Percentiles rank a stretch among this genome's conserved stretches.
Evolutionary conservation across 768 basidiomycete genomes (phyloP).

Genomic region (Auricularia sp.): DNA sequence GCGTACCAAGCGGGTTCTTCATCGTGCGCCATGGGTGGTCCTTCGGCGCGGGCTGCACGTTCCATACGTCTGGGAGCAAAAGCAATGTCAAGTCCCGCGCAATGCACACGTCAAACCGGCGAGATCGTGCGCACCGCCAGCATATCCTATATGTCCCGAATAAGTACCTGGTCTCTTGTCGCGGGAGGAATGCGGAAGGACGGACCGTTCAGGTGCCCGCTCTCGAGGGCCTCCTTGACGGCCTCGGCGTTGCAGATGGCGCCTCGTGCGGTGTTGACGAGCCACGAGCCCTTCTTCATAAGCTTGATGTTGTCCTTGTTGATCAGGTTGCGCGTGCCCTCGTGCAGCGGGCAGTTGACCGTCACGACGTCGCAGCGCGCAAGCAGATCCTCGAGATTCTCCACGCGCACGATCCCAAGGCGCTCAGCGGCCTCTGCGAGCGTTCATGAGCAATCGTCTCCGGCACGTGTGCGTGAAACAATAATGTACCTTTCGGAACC

Average conservation of each 20-base stretch:
- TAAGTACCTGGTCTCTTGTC: neutral
- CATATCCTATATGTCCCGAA: neutral
- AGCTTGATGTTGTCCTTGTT: conserved; percentile 44
- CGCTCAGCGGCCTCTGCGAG: conserved; percentile 49
- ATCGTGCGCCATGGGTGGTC: conserved; percentile 80
- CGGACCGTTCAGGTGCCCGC: conserved; percentile 57
- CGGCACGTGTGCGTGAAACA: too few relatives aligned
- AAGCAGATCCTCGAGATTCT: conserved; percentile 60
- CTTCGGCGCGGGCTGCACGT: conserved; percentile 75
- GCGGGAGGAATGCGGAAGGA: conserved; percentile 10
- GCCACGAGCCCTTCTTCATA: conserved; percentile 58
- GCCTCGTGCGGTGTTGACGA: conserved; percentile 89
- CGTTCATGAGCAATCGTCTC: too few relatives aligned
- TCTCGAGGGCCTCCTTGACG: conserved; percentile 63
- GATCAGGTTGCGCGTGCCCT: conserved; percentile 71
- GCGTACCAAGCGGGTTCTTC: conserved; percentile 55
- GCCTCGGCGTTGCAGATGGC: conserved; percentile 83
- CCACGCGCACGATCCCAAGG: conserved; percentile 63
- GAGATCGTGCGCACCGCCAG: neutral
- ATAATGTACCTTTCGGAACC: conserved; percentile 43
- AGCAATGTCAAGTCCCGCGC: conserved; percentile 6
- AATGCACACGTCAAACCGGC: too few relatives aligned
- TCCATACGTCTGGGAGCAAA: conserved; percentile 62
- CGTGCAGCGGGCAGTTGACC: conserved; percentile 84
- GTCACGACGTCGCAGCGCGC: conserved; percentile 63